Evolutionary conservation across 2,329 filamentous ascomycete species (phyloP), one percentile per base, ranked within the genome.

Genomic region (Zymoseptoria pseudotritici): DNA sequence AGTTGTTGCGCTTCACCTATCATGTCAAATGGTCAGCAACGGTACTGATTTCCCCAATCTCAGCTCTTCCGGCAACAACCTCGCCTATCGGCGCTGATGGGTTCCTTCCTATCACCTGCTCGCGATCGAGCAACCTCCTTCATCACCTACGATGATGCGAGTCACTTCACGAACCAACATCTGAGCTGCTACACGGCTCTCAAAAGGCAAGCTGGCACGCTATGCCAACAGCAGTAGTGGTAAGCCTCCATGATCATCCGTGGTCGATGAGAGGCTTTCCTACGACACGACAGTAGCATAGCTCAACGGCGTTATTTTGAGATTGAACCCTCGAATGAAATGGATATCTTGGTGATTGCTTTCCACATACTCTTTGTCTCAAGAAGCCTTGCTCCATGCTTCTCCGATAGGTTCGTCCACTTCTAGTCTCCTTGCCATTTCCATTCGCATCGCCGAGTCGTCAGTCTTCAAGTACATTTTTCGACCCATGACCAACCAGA

Each of bases 401-500:
- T 22, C 29, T 22, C 7, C 22, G 52, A 29, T 26, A 29, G 29
- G n/a, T 4, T 22, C 17, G 52, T 53, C 52, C 19, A 53, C 42
- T 50, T 67, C 65, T 2, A 64, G 46, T 20, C 62, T 36, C 26
- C 62, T 55, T 10, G 65, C 65, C 13, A 67, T 10, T 46, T 67
- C 65, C 19, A 65, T 61, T 22, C 65, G 55, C 61, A 65, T 62
- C 17, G 65, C 65, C 13, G 65, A 59, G 49, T 65, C 60, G n/a
- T 65, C 61, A 4, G 61, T 61, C 42, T 58, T 62, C 29, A 65
- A 54, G 72, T 79, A 70, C 53, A 76, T 71, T 22, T 69, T 66
- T 4, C 74, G 74, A 1, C 81, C 81, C 65, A 77, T 75, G 49
- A 80, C 56, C 46, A 82, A 70, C 80, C 81, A 83, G 61, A 83